Base-by-base conservation (phyloP, 257 asterid species). In the Asclepias syriaca region DNA sequence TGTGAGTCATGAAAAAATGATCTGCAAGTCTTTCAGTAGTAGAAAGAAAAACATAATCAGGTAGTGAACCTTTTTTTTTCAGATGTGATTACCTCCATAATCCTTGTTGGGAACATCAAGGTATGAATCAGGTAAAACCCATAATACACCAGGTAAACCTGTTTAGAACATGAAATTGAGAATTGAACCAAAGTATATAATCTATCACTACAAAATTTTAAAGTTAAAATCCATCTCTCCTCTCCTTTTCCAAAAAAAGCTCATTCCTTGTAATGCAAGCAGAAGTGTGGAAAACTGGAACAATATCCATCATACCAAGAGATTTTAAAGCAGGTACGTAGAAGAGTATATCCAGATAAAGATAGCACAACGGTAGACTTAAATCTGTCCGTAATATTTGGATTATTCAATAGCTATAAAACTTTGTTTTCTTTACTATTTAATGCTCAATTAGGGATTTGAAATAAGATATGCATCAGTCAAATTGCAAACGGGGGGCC, bases 111-210 rank as follows among this genome's bases (percentile, higher is more conserved):
- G 96, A 56, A 92, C 96, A 66, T 92, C 96, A 34, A 92, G 93
- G 70, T 92, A 92, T 16, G 97, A 89, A 77, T 92, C 97, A 16
- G 97, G 97, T 75, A 92, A 82, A 65, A 92, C 96, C 96, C 96
- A 88, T 53, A 88, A 76, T 61, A 92, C 97, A 56, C 92, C 93
- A 15, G 96, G 89, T 37, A 85, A 81, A 43, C 76, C 96, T 89
- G 57, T 73, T 13, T 57, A 81, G 27, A 24, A 34, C 27, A 79
- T 49, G 63, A 75, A 77, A 65, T 64, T 49, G 50, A 74, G 57
- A 61, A 72, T 74, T 50, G 76, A 72, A 64, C 14, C 59, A 74
- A 61, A 74, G 3, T 21, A 34, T 21, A 34, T 34, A 37, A 65
- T 46, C 32, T 56, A 59, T 50, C 4, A 22, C 55, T 55, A 46